Conservation (phyloP, 352 stramenopile genomes). For the Thalassiosira mediterranea region DNA sequence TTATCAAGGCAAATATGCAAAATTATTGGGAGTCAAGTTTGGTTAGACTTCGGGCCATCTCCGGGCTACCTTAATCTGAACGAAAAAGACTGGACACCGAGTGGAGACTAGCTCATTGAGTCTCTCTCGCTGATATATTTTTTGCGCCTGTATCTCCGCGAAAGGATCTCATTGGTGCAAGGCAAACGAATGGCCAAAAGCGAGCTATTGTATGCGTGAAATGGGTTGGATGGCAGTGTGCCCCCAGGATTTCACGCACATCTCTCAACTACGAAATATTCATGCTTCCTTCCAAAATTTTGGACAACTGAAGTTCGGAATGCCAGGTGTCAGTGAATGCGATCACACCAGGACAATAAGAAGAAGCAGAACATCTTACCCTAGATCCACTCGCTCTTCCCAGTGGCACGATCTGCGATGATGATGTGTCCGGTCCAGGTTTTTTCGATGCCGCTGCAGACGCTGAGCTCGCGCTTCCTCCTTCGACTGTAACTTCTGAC, state of each 20-base stretch:
- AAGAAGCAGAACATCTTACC: slow-evolving; percentile 24
- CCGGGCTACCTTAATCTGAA: too few species aligned
- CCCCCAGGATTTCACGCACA: neutral
- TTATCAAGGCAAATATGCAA: too few species aligned
- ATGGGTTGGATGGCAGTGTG: too few species aligned
- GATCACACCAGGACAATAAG: neutral
- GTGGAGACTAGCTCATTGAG: too few species aligned
- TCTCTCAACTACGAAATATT: slow-evolving; percentile 27
- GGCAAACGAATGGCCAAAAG: too few species aligned
- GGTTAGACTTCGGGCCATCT: too few species aligned
- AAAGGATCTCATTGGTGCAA: too few species aligned
- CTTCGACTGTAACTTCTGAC: slow-evolving; percentile 9
- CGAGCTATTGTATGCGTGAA: too few species aligned
- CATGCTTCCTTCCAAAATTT: slow-evolving; percentile 59
- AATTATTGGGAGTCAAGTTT: too few species aligned
- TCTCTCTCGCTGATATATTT: too few species aligned
- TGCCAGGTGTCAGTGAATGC: slow-evolving; percentile 1
- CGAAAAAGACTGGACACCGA: too few species aligned
- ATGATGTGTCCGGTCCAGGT: slow-evolving; percentile 3
- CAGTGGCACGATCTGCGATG: slow-evolving; percentile 27
- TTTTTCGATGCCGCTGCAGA: neutral
- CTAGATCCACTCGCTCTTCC: slow-evolving; percentile 42
- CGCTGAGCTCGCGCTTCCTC: neutral
- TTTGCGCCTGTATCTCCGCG: too few species aligned
- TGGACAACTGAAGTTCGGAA: slow-evolving; percentile 21